Conservation (phyloP, 2,329 filamentous ascomycete genomes). For the Talaromyces pinophilus region DNA sequence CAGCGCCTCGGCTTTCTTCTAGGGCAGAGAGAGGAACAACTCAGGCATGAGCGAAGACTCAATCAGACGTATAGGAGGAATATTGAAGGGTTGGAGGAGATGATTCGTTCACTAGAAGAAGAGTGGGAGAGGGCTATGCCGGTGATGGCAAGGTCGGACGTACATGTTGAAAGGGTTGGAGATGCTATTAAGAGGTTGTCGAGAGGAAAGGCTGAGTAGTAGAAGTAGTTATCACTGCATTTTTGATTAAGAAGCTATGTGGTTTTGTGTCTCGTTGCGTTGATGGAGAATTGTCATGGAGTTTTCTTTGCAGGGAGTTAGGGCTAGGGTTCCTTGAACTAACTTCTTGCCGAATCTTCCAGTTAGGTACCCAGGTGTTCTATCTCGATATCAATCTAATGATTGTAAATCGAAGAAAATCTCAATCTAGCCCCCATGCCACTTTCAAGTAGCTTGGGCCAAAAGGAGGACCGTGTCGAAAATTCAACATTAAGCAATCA, state of each 20-base stretch:
- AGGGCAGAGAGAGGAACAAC: constrained; percentile 14
- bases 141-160: constrained; percentile 40
- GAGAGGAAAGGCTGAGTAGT: background rate
- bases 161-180: background rate
- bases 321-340: background rate
- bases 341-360: background rate
- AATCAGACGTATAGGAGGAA: background rate
- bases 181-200: constrained; percentile 22
- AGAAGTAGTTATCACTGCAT: background rate
- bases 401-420: background rate
- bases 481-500: no score
- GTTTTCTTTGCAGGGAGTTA: background rate
- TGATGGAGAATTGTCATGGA: background rate
- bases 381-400: background rate
- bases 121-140: constrained; percentile 14
- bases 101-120: constrained; percentile 1
- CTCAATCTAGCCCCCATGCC: no score
- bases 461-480: no score
- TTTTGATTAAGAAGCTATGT: background rate
- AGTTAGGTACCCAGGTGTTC: background rate
- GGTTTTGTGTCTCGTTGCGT: background rate
- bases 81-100: constrained; percentile 7
- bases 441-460: no score
- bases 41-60: constrained; percentile 2
- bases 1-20: constrained; percentile 9